phyloP scores from a whole-genome alignment of 768 basidiomycete genomes.

The Pisolithus orientalis region DNA sequence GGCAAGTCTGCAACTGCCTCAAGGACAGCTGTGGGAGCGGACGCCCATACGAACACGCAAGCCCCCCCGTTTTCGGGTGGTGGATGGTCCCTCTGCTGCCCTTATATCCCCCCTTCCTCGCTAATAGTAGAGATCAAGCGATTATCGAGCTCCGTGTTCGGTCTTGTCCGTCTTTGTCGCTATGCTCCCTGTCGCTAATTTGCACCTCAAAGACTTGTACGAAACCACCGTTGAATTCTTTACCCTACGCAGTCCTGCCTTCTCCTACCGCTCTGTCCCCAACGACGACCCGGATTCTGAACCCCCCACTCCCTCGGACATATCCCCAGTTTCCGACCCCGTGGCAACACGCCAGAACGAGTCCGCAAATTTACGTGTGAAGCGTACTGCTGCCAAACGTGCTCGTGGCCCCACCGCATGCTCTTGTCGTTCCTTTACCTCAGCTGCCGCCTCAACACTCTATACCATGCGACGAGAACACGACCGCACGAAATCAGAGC shows the following conservation, averaged over 20 bases:
- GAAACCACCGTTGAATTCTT: constrained; percentile 57
- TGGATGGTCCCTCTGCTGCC: neutral
- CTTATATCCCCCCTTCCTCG: constrained; percentile 6
- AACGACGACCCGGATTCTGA: constrained; percentile 24
- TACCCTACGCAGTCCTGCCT: constrained; percentile 37
- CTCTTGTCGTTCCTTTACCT: constrained; percentile 26
- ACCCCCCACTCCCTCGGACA: constrained; percentile 24
- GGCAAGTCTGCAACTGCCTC: constrained; percentile 5
- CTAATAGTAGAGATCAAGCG: constrained; percentile 17
- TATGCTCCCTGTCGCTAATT: constrained; percentile 42
- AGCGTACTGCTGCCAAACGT: constrained; percentile 32
- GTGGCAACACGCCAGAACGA: constrained; percentile 32
- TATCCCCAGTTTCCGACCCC: constrained; percentile 37
- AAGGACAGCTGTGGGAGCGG: constrained; percentile 8
- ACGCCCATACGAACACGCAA: constrained; percentile 12
- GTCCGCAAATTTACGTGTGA: constrained; percentile 42
- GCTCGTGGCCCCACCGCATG: constrained; percentile 26
- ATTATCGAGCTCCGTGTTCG: constrained; percentile 33
- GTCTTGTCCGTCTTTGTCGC: constrained; percentile 29
- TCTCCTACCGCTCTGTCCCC: constrained; percentile 21
- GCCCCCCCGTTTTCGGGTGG: constrained; percentile 7
- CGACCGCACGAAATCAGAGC: constrained; percentile 49
- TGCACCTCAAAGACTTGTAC: constrained; percentile 44
- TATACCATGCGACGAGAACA: constrained; percentile 46
- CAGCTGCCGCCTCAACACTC: constrained; percentile 39